These are phyloP conservation scores for Neofusicoccum ribis DNA, from an alignment of 2,329 filamentous ascomycete genomes.

Conservation along the genomic window DNA sequence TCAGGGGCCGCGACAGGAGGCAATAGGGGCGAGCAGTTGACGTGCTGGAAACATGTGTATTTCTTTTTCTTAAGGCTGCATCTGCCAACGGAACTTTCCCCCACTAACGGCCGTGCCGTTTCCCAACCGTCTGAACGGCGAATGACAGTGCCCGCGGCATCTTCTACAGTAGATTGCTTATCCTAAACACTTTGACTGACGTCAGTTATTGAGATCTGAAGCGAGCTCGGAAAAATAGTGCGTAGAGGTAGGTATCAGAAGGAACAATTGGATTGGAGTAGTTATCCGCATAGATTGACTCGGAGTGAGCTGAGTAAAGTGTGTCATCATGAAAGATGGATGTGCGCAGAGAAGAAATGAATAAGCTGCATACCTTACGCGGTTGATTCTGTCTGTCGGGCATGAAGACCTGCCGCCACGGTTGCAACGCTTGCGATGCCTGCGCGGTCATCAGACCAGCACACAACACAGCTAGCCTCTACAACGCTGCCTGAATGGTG, in stretches of 20 bases:
- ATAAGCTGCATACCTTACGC: not conserved
- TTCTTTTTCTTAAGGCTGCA: not conserved
- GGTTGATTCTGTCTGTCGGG: not conserved
- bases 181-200: slow-evolving; percentile 2
- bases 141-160: not conserved
- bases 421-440: not conserved
- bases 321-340: slow-evolving; percentile 16
- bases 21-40: not conserved
- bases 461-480: not conserved
- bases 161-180: not conserved
- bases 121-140: no score
- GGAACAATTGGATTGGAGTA: slow-evolving; percentile 20
- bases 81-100: not conserved
- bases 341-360: not conserved
- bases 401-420: not conserved
- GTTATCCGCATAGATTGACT: slow-evolving; percentile 19
- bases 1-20: not conserved
- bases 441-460: not conserved
- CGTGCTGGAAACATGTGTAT: not conserved
- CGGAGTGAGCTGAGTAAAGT: slow-evolving; percentile 21
- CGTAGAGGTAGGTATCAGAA: not conserved
- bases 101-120: not conserved
- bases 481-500: not conserved
- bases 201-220: not conserved
- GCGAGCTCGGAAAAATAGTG: not conserved